Evolutionary conservation across 106 monocot genomes (phyloP), one percentile per base, ranked within the genome.

Genomic region (Allium cepa): DNA sequence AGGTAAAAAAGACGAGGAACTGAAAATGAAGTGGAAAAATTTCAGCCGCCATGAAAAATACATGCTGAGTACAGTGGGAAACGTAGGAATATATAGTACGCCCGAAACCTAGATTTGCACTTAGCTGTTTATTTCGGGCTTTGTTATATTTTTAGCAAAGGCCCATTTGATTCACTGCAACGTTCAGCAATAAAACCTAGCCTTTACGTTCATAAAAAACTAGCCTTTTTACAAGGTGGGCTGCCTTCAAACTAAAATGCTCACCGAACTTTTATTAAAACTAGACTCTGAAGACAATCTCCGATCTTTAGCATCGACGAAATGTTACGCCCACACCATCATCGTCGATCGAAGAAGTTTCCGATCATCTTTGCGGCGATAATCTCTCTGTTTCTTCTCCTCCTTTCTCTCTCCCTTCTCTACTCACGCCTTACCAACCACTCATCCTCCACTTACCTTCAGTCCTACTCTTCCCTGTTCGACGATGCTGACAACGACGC

Each of bases 381-480:
- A 17, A 78, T 74, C 36, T 70, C 79, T 13, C 47, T 77, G 53
- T 5, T 36, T 3, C 79, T 91, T 48, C 69, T 94, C 61, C 69
- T 79, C 57, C 63, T 82, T 53, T 79, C 82, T 51, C 83, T 87
- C 60, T 59, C 72, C 57, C 81, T 84, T 49, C 88, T 88, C 74
- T 83, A 85, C 75, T 77, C 70, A 59, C 92, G 82, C 71, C 80
- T 85, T 57, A 81, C 83, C 82, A 59, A 73, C 83, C 16, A 55
- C 61, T 55, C 3, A 56, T 49, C 63, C 74, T 57, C 13, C 56
- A 63, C 53, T 17, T 47, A 56, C 17, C 3, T 56, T 7, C 28
- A 57, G 9, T 7, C 72, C 51, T 46, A 62, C 57, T 17, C 28
- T 47, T 51, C 69, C 22, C 49, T 76, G 7, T 70, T 68, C n/a